Evolutionary conservation across 1,284 basidiomycete species (phyloP).

Genomic region (Inonotus hispidus): DNA sequence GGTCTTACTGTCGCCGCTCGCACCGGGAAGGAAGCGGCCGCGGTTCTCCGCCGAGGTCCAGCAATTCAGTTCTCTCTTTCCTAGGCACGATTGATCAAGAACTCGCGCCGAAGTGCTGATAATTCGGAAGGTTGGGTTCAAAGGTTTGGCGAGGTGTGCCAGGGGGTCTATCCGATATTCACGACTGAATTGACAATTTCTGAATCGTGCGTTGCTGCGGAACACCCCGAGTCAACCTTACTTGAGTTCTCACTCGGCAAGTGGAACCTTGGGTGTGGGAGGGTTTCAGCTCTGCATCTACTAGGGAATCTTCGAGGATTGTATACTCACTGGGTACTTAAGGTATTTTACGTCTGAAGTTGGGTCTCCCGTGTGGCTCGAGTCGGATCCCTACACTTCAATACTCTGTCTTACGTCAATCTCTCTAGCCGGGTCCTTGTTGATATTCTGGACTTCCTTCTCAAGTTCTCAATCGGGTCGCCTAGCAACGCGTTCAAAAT

Average conservation of each 20-base stretch:
- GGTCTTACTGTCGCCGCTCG: not conserved
- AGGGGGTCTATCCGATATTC: not conserved
- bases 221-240: not conserved
- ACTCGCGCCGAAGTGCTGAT: not conserved
- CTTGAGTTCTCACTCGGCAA: not conserved
- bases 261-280: not conserved
- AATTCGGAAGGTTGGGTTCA: not conserved
- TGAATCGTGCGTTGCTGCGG: not conserved
- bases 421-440: too few species aligned
- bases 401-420: too few species aligned
- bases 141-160: not conserved
- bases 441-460: not conserved
- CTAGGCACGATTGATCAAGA: slow-evolving; percentile 1
- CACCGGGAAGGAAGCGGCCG: not conserved
- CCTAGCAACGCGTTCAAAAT: not conserved
- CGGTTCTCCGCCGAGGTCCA: not conserved
- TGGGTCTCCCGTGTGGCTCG: not conserved
- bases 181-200: not conserved
- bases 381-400: not conserved
- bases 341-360: not conserved
- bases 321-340: too few species aligned
- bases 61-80: not conserved
- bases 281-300: too few species aligned
- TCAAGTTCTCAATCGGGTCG: not conserved
- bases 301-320: too few species aligned